Percentiles rank a stretch among this genome's conserved stretches.
Evolutionary conservation across 805 yeast genomes (phyloP).

Genomic region (Wilhelminamyces savonicus): DNA sequence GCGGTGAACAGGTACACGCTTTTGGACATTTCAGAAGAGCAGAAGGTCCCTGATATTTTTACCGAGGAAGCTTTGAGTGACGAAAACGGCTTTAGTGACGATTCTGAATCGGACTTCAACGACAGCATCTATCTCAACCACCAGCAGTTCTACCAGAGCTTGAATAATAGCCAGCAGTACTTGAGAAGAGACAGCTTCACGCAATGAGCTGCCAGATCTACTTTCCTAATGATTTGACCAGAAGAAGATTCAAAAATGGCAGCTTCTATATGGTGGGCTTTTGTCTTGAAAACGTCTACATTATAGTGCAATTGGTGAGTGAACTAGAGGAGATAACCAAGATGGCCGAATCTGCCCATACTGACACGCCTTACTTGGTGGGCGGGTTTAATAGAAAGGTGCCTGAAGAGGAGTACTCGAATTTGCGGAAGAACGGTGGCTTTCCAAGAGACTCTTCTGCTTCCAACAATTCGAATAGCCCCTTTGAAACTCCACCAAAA

Average conservation of each 20-base stretch:
- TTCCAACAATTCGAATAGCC: conserved; percentile 3
- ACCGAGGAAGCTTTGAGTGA: too few relatives aligned
- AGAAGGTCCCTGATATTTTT: too few relatives aligned
- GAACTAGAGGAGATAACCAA: neutral
- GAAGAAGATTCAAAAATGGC: conserved; percentile 5
- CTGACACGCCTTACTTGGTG: conserved; percentile 8
- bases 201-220: conserved; percentile 24
- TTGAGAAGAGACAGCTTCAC: conserved; percentile 36
- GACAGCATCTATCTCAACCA: too few relatives aligned
- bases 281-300: conserved; percentile 12
- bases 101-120: too few relatives aligned
- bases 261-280: conserved; percentile 19
- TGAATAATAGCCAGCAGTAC: conserved; percentile 38
- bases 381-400: conserved; percentile 10
- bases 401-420: conserved; percentile 3
- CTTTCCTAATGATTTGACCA: conserved; percentile 26
- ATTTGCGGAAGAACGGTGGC: too few relatives aligned
- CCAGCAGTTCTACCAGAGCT: conserved; percentile 17
- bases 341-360: conserved; percentile 1
- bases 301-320: conserved; percentile 11
- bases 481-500: too few relatives aligned
- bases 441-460: too few relatives aligned
- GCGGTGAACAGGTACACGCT: too few relatives aligned
- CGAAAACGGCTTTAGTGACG: too few relatives aligned
- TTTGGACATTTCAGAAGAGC: too few relatives aligned